Evolutionary conservation across 805 yeast species (phyloP).

Genomic region (Candida pini): DNA sequence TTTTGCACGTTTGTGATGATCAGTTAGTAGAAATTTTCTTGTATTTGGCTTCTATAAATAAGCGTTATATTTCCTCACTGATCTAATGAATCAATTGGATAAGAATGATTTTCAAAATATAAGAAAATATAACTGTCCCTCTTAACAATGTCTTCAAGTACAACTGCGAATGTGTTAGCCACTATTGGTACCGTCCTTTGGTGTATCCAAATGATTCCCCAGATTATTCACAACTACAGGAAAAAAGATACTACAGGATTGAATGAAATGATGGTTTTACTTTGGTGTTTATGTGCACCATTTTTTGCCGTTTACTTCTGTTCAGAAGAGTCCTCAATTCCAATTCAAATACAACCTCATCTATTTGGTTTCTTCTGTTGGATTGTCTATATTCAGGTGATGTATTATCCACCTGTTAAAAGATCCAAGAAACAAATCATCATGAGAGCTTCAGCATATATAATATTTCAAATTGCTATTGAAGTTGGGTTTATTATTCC

Average conservation of each 20-base stretch:
- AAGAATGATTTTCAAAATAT: background rate
- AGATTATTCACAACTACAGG: conserved; percentile 62
- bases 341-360: conserved; percentile 49
- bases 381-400: conserved; percentile 41
- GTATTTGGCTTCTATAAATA: too few relatives aligned
- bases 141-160: too few relatives aligned
- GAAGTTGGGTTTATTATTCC: conserved; percentile 48
- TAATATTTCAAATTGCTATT: conserved; percentile 32
- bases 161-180: conserved; percentile 65
- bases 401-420: conserved; percentile 48
- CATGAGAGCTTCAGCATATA: conserved; percentile 28
- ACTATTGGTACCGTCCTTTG: conserved; percentile 88
- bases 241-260: conserved; percentile 80
- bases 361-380: conserved; percentile 46
- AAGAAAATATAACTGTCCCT: background rate
- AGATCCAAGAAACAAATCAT: conserved; percentile 28
- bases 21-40: too few relatives aligned
- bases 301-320: conserved; percentile 50
- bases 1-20: too few relatives aligned
- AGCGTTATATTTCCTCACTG: too few relatives aligned
- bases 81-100: too few relatives aligned
- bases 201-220: conserved; percentile 87
- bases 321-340: conserved; percentile 42
- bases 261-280: conserved; percentile 81
- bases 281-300: conserved; percentile 67